These are phyloP conservation scores for Emericellopsis cladophorae DNA, from an alignment of 2,329 filamentous ascomycete genomes.

Conservation along the genomic window DNA sequence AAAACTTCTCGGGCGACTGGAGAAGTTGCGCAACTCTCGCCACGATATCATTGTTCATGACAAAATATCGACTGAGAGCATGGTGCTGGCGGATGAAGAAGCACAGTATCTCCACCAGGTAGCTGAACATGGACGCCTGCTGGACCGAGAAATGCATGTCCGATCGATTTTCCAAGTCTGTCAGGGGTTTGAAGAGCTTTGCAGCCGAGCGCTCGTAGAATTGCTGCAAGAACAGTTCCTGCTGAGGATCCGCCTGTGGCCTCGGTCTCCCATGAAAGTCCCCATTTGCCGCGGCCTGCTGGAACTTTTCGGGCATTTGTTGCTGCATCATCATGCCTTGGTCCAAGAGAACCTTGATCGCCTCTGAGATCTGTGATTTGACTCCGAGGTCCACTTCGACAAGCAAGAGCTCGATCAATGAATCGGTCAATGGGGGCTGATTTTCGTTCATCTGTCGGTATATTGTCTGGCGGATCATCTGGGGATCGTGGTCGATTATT, in stretches of 20 bases:
- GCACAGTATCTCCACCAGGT: conserved; percentile 83
- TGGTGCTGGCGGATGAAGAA: conserved; percentile 89
- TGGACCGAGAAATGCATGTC: conserved; percentile 65
- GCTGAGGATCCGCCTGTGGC: conserved; percentile 52
- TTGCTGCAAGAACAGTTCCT: conserved; percentile 71
- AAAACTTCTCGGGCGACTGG: conserved; percentile 73
- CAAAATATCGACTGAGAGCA: conserved; percentile 77
- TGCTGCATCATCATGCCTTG: conserved; percentile 36
- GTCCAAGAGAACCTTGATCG: conserved; percentile 87
- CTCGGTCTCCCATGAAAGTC: conserved; percentile 50
- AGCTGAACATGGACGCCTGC: conserved; percentile 80
- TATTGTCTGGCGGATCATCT: conserved; percentile 87
- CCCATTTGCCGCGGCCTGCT: conserved; percentile 48
- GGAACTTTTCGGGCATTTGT: conserved; percentile 28
- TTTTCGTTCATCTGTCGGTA: conserved; percentile 86
- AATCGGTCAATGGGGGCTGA: conserved; percentile 76
- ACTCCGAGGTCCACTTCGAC: conserved; percentile 89
- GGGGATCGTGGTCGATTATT: conserved; percentile 88
- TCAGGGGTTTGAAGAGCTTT: conserved; percentile 76
- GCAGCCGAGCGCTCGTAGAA: conserved; percentile 85
- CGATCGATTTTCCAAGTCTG: conserved; percentile 59
- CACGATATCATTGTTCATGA: conserved; percentile 67
- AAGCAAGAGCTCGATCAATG: conserved; percentile 79
- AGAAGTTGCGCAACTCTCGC: conserved; percentile 74
- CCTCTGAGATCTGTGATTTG: conserved; percentile 90